phyloP scores from a whole-genome alignment of 208 protist genomes.

The Vickermania spadyakhi region DNA sequence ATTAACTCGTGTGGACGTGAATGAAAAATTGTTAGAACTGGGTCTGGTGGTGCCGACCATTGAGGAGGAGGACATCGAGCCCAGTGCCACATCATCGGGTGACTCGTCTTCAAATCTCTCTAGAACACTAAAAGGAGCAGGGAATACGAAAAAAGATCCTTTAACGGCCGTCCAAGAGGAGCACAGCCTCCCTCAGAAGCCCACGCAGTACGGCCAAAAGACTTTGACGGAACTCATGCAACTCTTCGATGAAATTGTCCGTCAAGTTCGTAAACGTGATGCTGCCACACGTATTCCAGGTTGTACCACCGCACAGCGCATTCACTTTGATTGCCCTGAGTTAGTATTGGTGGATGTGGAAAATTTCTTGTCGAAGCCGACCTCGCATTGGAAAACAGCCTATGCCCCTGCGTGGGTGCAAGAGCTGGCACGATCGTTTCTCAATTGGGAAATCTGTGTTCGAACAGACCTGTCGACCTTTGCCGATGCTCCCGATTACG shows the following conservation, averaged over 20 bases:
- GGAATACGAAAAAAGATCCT: too few relatives aligned
- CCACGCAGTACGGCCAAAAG: conserved; percentile 36
- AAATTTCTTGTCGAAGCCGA: background rate
- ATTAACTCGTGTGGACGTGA: conserved; percentile 59
- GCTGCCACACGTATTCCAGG: background rate
- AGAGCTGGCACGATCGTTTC: conserved; percentile 75
- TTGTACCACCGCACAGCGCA: conserved; percentile 6
- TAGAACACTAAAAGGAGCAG: background rate
- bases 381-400: conserved; percentile 25
- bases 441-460: conserved; percentile 80
- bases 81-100: conserved; percentile 61
- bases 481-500: conserved; percentile 64
- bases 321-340: background rate
- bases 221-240: conserved; percentile 38
- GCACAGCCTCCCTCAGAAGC: too few relatives aligned
- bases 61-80: conserved; percentile 44
- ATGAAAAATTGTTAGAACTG: conserved; percentile 44
- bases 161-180: too few relatives aligned
- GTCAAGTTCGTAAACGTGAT: conserved; percentile 3
- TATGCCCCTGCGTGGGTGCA: conserved; percentile 68
- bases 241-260: conserved; percentile 40
- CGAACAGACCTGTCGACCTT: conserved; percentile 66
- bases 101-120: background rate
- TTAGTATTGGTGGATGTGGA: conserved; percentile 4
- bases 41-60: conserved; percentile 46